Evolutionary conservation across 1,139 yeast genomes (phyloP), one percentile per base, ranked within the genome.

Genomic region (Taiozyma sp.): DNA sequence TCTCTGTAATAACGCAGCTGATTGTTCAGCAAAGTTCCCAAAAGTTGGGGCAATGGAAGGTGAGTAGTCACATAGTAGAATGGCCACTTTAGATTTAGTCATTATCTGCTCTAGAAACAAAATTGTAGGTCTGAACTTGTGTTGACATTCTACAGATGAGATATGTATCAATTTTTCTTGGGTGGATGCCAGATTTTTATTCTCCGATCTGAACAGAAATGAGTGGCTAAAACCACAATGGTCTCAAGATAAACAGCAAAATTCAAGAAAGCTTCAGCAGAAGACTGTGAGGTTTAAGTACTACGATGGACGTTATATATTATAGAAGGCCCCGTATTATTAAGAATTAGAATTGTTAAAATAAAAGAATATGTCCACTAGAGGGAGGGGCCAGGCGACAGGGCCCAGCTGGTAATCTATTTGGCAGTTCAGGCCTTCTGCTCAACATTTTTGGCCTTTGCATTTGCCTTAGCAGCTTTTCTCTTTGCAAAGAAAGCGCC

Each of bases 401-500:
- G 19, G 19, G 19, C 12, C 9, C 13, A 10, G 30, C 10, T 28
- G 13, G 13, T 28, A 28, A 28, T 8, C 27, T 28, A 28, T 28
- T 16, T 7, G 2, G 13, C 34, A 32, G 8, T n/a, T 38, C n/a
- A 38, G 19, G 41, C 41, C 41, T 38, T 38, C 19, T 19, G n/a
- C 5, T 38, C 41, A 9, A 38, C 14, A 8, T 10, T 12, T 19
- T 38, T 38, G n/a, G 41, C 50, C 56, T 62, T 65, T 32, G 36
- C 14, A 6, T n/a, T 32, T n/a, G 14, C 36, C 62, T 70, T 70
- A 54, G 96, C 95, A 52, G 87, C 96, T 72, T 96, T 81, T 16
- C 81, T 80, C 41, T 38, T 38, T 10, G 23, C 24, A 10, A 38
- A 38, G 8, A 19, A 38, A 12, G 41, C 41, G 12, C 24, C 9